Conservation (phyloP, 352 stramenopile species). For the Globisporangium parvum region DNA sequence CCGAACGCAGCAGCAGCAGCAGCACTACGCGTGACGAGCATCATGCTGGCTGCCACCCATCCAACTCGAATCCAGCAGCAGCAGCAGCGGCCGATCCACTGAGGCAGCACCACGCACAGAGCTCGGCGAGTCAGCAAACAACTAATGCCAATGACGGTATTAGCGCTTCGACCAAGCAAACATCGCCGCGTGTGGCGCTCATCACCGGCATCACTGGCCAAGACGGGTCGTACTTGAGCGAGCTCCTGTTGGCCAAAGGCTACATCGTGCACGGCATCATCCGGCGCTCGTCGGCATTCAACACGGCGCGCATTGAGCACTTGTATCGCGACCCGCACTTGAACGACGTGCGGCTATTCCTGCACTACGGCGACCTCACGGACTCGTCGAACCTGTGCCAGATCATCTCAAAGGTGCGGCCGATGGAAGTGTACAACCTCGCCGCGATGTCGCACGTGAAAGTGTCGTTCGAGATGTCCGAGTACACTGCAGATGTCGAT, state of each 20-base stretch:
- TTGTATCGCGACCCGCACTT: constrained; percentile 95
- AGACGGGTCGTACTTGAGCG: constrained; percentile 97
- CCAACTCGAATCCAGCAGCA: too few species aligned
- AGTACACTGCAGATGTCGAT: constrained; percentile 99
- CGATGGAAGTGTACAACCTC: constrained; percentile 99
- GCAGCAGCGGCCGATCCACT: too few species aligned
- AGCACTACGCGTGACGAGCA: too few species aligned
- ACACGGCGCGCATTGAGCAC: constrained; percentile 98
- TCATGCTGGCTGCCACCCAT: too few species aligned
- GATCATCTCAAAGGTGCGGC: constrained; percentile 93
- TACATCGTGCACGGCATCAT: constrained; percentile 96
- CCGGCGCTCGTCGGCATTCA: constrained; percentile 97
- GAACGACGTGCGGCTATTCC: constrained; percentile 91
- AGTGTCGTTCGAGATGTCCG: constrained; percentile 99
- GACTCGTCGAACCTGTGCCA: constrained; percentile 96
- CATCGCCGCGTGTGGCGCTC: constrained; percentile 62
- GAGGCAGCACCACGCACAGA: too few species aligned
- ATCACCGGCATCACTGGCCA: constrained; percentile 99
- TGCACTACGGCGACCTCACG: constrained; percentile 99
- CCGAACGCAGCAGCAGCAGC: too few species aligned
- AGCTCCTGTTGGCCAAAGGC: constrained; percentile 96
- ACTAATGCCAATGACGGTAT: background rate
- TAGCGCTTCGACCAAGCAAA: constrained; percentile 1
- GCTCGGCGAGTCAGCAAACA: too few species aligned
- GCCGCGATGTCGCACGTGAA: constrained; percentile 99